A percentile compares a stretch with the other conserved stretches of the same genome.
Conservation (phyloP, 2,329 filamentous ascomycete genomes). For the Alternaria ethzedia region DNA sequence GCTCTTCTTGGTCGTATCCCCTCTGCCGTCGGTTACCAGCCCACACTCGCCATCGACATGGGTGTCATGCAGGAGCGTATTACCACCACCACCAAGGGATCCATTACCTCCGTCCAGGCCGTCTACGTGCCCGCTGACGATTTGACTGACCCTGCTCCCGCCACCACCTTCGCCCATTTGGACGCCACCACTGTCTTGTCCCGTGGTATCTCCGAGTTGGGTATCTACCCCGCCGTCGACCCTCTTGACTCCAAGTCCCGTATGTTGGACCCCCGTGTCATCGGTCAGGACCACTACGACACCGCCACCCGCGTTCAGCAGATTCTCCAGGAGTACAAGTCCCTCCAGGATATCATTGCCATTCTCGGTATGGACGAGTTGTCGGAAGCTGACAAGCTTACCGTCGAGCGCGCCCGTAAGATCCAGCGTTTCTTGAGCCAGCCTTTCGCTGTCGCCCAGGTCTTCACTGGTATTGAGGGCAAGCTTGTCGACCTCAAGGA, state of each 20-base stretch:
- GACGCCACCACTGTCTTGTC: slow-evolving; percentile 99
- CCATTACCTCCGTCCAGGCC: slow-evolving; percentile 99
- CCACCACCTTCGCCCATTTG: slow-evolving; percentile 99
- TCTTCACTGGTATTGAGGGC: slow-evolving; percentile 95
- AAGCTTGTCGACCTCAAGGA: slow-evolving; percentile 98
- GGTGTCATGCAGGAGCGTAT: slow-evolving; percentile 92
- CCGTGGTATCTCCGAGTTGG: slow-evolving; percentile 99
- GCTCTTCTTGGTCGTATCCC: slow-evolving; percentile 99
- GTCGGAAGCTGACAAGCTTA: slow-evolving; percentile 98
- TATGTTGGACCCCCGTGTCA: slow-evolving; percentile 98
- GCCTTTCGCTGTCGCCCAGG: slow-evolving; percentile 90
- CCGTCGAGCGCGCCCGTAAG: slow-evolving; percentile 99
- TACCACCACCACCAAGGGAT: slow-evolving; percentile 98
- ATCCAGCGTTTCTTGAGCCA: slow-evolving; percentile 99
- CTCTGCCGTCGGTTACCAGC: slow-evolving; percentile 97
- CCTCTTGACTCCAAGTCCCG: slow-evolving; percentile 99
- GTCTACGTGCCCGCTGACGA: slow-evolving; percentile 99
- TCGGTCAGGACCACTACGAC: slow-evolving; percentile 97
- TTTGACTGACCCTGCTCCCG: slow-evolving; percentile 99
- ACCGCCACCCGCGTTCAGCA: slow-evolving; percentile 95
- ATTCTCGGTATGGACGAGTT: slow-evolving; percentile 99
- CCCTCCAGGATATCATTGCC: slow-evolving; percentile 99
- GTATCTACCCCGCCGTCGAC: slow-evolving; percentile 99
- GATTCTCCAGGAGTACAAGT: slow-evolving; percentile 99
- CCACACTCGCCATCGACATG: slow-evolving; percentile 45